Base-by-base conservation (phyloP, 345 rosid species). In the Orychophragmus violaceus region DNA sequence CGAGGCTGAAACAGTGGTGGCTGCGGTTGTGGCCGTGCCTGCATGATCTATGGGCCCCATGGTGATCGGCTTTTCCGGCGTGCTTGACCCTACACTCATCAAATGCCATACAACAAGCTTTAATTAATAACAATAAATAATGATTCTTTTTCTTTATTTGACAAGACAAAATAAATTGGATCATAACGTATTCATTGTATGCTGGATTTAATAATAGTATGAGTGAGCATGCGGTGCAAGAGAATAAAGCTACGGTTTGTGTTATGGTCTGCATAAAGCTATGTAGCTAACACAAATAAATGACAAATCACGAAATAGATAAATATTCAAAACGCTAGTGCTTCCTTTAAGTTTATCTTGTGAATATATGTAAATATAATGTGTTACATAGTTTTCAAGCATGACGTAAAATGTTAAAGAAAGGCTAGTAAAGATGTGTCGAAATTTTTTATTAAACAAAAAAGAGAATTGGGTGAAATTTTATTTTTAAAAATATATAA, bases 21-120 rank as follows among this genome's bases (percentile, higher is more conserved):
- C 36, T 22, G 23, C 22, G 24, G 46, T 48, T 23, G 18, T 30
- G 16, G 6, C 25, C 59, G 63, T 74, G 74, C 46, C 61, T 48
- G 37, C 55, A 67, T 81, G 80, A 57, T 83, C 87, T 0, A 8
- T n/a, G 53, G 82, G 35, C 70, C 82, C 69, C 68, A 71, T 67
- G 39, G 1, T 37, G 27, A 12, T 45, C 1, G 76, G 64, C 81
- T 84, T 86, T 74, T 82, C 97, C 23, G 87, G 83, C 82, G 72
- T 81, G 82, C 79, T 62, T 46, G 74, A 24, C 37, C 82, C 95
- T 84, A 57, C 29, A 39, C 52, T 59, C 39, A 70, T 62, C 67
- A 17, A 70, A 35, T 59, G n/a, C 64, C 64, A 39, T 69, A 69
- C 24, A 28, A 54, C 36, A 30, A 37, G 54, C 66, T 41, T 66